These are phyloP conservation scores for Physocladia obscura DNA, from an alignment of 192 early-diverging fungal species.

Conservation along the genomic window DNA sequence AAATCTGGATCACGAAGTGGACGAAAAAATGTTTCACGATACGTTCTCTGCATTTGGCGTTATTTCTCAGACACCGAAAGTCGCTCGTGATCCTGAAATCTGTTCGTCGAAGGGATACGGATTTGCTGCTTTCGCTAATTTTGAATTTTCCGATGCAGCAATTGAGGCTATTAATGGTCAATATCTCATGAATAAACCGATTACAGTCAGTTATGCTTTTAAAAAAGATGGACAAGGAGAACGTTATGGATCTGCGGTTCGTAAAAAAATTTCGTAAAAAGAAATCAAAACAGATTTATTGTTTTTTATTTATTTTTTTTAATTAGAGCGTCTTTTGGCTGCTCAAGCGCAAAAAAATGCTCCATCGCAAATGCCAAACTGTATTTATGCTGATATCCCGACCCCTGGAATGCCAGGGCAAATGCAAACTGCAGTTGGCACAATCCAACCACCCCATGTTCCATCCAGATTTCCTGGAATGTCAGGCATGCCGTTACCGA, in stretches of 20 bases:
- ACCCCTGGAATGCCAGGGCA: background rate
- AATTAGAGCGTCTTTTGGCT: constrained; percentile 86
- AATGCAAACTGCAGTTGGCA: too few species aligned
- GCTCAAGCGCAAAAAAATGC: constrained; percentile 82
- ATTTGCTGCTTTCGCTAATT: constrained; percentile 88
- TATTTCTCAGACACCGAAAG: constrained; percentile 80
- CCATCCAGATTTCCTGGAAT: background rate
- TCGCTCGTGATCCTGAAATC: constrained; percentile 78
- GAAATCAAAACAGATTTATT: too few species aligned
- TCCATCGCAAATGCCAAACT: constrained; percentile 57
- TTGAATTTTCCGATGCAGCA: constrained; percentile 91
- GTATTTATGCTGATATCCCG: constrained; percentile 67
- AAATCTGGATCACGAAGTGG: constrained; percentile 76
- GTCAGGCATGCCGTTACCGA: background rate
- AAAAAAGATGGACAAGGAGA: constrained; percentile 99
- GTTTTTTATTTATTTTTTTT: too few species aligned
- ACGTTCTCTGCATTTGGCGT: constrained; percentile 93
- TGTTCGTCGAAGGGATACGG: constrained; percentile 90
- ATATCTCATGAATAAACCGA: constrained; percentile 89
- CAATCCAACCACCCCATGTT: background rate
- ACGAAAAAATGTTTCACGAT: constrained; percentile 88
- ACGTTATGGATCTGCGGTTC: constrained; percentile 88
- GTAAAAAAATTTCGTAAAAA: too few species aligned
- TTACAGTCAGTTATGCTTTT: constrained; percentile 87
- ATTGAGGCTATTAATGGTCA: constrained; percentile 98